Evolutionary conservation across 208 protist species (phyloP).

Genomic region (Borovskyia barvae): DNA sequence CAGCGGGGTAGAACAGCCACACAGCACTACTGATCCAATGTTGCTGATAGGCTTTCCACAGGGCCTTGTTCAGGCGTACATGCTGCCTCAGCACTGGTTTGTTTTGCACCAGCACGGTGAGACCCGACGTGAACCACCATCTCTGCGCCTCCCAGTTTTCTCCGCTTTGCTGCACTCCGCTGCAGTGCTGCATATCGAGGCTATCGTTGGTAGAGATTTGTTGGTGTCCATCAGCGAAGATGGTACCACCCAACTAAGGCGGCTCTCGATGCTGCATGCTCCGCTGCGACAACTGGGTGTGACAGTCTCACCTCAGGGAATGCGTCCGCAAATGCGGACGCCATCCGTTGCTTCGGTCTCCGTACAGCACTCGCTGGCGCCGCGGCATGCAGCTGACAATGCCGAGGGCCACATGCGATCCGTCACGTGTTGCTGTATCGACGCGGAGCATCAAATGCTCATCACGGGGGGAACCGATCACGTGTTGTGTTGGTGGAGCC

Average conservation of each 20-base stretch:
- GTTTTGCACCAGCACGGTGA: slow-evolving; percentile 32
- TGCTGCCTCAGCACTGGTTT: slow-evolving; percentile 67
- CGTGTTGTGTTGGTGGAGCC: slow-evolving; percentile 66
- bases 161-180: slow-evolving; percentile 39
- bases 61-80: slow-evolving; percentile 70
- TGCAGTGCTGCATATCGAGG: slow-evolving; percentile 53
- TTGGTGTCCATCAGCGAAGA: slow-evolving; percentile 74
- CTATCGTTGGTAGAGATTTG: slow-evolving; percentile 46
- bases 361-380: not conserved
- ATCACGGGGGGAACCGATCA: slow-evolving; percentile 75
- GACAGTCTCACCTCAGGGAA: not conserved
- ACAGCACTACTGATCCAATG: slow-evolving; percentile 24
- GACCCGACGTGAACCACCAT: slow-evolving; percentile 55
- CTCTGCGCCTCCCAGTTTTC: slow-evolving; percentile 43
- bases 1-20: not conserved
- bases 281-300: slow-evolving; percentile 61
- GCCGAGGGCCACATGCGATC: slow-evolving; percentile 47
- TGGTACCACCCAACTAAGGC: slow-evolving; percentile 59
- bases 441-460: slow-evolving; percentile 41
- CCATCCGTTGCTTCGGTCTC: not conserved
- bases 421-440: slow-evolving; percentile 70
- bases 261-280: slow-evolving; percentile 50
- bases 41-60: slow-evolving; percentile 77
- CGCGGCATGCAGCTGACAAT: not conserved
- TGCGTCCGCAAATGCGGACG: no score